These are phyloP conservation scores for Thinopyrum elongatum DNA, from an alignment of 176 grass and related monocot genomes.

Conservation along the genomic window DNA sequence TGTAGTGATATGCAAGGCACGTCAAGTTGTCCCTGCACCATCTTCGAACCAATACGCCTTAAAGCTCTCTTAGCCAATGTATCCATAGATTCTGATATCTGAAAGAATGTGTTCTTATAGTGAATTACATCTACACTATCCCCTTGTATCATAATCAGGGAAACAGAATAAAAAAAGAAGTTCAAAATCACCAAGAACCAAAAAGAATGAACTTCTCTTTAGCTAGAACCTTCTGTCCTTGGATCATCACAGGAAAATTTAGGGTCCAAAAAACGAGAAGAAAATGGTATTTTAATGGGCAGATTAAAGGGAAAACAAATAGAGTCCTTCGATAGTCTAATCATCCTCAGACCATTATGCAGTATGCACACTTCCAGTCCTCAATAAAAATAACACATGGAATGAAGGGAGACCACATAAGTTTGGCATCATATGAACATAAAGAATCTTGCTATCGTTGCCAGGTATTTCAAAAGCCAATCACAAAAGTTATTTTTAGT, in stretches of 20 bases:
- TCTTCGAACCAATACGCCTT: constrained; percentile 47
- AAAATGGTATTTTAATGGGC: background rate
- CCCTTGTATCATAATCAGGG: background rate
- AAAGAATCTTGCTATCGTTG: background rate
- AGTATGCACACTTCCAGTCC: background rate
- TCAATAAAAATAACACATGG: background rate
- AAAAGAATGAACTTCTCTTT: background rate
- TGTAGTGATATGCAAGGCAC: constrained; percentile 69
- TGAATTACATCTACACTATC: constrained; percentile 22
- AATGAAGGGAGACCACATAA: background rate
- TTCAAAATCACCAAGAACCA: constrained; percentile 5
- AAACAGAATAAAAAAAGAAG: constrained; percentile 6
- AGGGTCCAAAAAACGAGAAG: background rate
- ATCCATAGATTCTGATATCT: constrained; percentile 92
- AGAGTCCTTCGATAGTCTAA: background rate
- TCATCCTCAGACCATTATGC: background rate
- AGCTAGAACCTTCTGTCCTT: constrained; percentile 1
- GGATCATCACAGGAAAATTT: background rate
- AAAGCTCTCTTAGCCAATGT: constrained; percentile 65
- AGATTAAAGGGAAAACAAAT: background rate
- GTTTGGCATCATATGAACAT: background rate
- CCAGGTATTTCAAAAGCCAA: constrained; percentile 7
- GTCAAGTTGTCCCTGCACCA: constrained; percentile 51
- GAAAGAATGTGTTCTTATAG: constrained; percentile 33
- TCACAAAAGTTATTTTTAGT: background rate